Evolutionary conservation across 768 basidiomycete species (phyloP).

Genomic region (Coprinopsis strossmayeri): DNA sequence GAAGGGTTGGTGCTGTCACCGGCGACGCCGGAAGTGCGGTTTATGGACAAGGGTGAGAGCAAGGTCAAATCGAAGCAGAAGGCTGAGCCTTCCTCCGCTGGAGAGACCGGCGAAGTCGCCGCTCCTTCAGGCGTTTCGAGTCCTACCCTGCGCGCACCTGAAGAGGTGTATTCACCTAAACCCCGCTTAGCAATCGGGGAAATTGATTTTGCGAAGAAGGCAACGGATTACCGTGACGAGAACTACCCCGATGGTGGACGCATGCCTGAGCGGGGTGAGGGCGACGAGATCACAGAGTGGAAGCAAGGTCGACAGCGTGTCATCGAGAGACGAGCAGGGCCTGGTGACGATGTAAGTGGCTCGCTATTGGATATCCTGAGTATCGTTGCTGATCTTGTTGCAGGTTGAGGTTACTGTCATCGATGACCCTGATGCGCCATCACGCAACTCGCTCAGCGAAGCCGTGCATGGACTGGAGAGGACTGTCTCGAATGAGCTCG

Average conservation of each 20-base stretch:
- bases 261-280: not conserved
- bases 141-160: not conserved
- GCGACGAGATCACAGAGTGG: constrained; percentile 20
- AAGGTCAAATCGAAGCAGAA: constrained; percentile 9
- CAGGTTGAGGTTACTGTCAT: constrained; percentile 64
- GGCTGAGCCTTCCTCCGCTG: no score
- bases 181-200: no score
- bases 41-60: constrained; percentile 9
- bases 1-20: not conserved
- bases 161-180: no score
- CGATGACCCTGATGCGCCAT: constrained; percentile 25
- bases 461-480: constrained; percentile 12
- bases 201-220: not conserved
- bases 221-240: constrained; percentile 14
- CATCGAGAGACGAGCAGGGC: constrained; percentile 19
- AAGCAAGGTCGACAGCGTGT: constrained; percentile 20
- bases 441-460: constrained; percentile 15
- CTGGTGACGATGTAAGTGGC: constrained; percentile 24
- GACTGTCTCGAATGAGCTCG: constrained; percentile 16
- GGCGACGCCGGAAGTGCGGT: not conserved
- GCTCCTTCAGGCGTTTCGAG: not conserved
- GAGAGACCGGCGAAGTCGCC: not conserved
- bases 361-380: not conserved
- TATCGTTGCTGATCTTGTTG: constrained; percentile 4
- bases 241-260: constrained; percentile 15